Evolutionary conservation across 1,139 yeast species (phyloP).

Genomic region (Taiozyma onychis): DNA sequence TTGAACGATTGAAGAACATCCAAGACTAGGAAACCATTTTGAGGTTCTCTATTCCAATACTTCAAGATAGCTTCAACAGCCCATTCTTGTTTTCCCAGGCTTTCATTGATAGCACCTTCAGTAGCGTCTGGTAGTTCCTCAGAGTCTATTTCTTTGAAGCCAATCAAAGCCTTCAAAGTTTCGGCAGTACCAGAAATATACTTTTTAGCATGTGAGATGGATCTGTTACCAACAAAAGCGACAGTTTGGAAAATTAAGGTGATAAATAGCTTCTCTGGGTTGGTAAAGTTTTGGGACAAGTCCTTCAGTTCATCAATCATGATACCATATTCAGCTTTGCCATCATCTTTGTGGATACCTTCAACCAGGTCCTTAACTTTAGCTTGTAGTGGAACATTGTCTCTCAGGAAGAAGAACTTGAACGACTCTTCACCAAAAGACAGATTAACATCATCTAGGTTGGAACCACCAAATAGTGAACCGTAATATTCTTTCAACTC

Average conservation of each 20-base stretch:
- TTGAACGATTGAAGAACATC: conserved; percentile 54
- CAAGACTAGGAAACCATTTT: conserved; percentile 68
- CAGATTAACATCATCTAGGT: conserved; percentile 20
- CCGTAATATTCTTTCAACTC: conserved; percentile 32
- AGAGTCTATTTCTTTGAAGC: conserved; percentile 7
- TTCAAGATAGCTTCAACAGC: conserved; percentile 63
- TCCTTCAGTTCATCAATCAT: conserved; percentile 32
- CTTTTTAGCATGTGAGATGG: conserved; percentile 79
- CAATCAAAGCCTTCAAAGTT: conserved; percentile 44
- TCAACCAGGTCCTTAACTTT: conserved; percentile 29
- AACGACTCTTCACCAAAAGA: conserved; percentile 24
- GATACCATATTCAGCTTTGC: conserved; percentile 26
- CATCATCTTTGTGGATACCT: conserved; percentile 29
- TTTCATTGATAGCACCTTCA: conserved; percentile 6
- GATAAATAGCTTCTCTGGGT: conserved; percentile 45
- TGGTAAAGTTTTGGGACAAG: conserved; percentile 24
- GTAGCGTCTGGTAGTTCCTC: conserved; percentile 6
- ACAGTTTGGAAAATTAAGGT: conserved; percentile 65
- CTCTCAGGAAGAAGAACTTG: conserved; percentile 29
- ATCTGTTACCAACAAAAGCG: conserved; percentile 82
- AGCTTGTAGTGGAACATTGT: conserved; percentile 28
- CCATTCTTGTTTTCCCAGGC: conserved; percentile 31
- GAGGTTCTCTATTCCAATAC: conserved; percentile 79
- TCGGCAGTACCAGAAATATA: conserved; percentile 54
- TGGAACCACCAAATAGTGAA: conserved; percentile 24